phyloP scores from a whole-genome alignment of 495 filamentous ascomycete species.

The Terfezia claveryi region DNA sequence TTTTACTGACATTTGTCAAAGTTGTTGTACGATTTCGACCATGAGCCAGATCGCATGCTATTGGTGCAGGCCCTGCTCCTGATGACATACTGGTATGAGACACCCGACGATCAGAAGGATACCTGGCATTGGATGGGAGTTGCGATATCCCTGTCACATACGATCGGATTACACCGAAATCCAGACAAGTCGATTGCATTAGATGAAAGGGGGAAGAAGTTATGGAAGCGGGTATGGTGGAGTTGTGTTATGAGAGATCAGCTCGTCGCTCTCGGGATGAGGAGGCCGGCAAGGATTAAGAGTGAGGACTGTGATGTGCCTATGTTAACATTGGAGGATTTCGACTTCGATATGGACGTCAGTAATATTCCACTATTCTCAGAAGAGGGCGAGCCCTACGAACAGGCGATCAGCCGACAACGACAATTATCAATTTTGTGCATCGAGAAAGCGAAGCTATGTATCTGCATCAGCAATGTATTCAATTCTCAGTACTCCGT shows the following conservation, averaged over 20 bases:
- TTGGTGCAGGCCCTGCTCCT: constrained; percentile 66
- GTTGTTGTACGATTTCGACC: constrained; percentile 66
- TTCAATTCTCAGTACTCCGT: constrained; percentile 77
- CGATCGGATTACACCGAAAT: constrained; percentile 64
- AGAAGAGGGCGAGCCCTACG: constrained; percentile 10
- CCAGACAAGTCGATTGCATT: constrained; percentile 25
- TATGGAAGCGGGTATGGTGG: constrained; percentile 93
- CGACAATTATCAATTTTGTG: constrained; percentile 61
- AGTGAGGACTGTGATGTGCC: constrained; percentile 76
- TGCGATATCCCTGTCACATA: constrained; percentile 60
- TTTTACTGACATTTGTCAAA: constrained; percentile 7
- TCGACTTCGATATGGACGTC: constrained; percentile 49
- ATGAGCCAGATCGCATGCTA: constrained; percentile 57
- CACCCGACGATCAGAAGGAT: constrained; percentile 72
- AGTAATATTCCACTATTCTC: constrained; percentile 33
- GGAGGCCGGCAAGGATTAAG: constrained; percentile 71
- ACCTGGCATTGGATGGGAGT: constrained; percentile 88
- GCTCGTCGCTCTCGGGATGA: constrained; percentile 71
- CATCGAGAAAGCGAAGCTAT: constrained; percentile 79
- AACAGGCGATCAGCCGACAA: constrained; percentile 25
- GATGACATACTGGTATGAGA: constrained; percentile 85
- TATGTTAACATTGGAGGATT: constrained; percentile 64
- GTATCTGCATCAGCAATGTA: constrained; percentile 62
- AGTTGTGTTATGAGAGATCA: constrained; percentile 80
- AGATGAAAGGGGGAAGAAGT: constrained; percentile 51